Evolutionary conservation across 2,329 filamentous ascomycete genomes (phyloP).

Genomic region (Ceratocystis smalleyi): DNA sequence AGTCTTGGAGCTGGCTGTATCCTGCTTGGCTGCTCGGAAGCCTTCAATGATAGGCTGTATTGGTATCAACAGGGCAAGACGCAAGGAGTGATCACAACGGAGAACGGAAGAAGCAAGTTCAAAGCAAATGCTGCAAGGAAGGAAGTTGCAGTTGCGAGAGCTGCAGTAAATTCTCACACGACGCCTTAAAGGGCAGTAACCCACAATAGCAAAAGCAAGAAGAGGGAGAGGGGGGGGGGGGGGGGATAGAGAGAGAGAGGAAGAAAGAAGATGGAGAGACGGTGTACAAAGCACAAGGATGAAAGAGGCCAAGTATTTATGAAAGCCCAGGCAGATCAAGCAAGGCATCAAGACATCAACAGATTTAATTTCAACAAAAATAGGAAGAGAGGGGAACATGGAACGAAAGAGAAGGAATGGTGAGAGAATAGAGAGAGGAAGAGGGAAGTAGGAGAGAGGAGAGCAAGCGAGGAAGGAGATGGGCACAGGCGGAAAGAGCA

Average conservation of each 20-base stretch:
- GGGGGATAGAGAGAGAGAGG: neutral
- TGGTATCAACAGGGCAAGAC: neutral
- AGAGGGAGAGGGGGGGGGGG: neutral
- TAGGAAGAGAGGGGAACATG: neutral
- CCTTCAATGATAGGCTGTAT: neutral
- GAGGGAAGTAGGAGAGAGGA: neutral
- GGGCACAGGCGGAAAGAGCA: neutral
- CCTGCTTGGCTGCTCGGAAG: neutral
- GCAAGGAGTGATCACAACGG: neutral
- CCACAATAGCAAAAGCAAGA: neutral
- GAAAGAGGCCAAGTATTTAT: constrained; percentile 2
- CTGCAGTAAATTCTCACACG: neutral
- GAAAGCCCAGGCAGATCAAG: neutral
- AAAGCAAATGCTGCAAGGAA: neutral
- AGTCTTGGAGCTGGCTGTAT: neutral
- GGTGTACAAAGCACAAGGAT: neutral
- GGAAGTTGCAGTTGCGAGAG: neutral
- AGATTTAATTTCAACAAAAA: constrained; percentile 5
- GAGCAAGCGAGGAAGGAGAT: neutral
- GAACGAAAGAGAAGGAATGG: constrained; percentile 1
- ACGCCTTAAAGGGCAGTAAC: neutral
- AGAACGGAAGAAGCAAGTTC: neutral
- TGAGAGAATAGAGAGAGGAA: neutral
- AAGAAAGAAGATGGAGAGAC: neutral
- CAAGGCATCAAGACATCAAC: constrained; percentile 1